These are phyloP conservation scores for Aspergillus sp. DNA, from an alignment of 2,329 filamentous ascomycete genomes.

Conservation along the genomic window DNA sequence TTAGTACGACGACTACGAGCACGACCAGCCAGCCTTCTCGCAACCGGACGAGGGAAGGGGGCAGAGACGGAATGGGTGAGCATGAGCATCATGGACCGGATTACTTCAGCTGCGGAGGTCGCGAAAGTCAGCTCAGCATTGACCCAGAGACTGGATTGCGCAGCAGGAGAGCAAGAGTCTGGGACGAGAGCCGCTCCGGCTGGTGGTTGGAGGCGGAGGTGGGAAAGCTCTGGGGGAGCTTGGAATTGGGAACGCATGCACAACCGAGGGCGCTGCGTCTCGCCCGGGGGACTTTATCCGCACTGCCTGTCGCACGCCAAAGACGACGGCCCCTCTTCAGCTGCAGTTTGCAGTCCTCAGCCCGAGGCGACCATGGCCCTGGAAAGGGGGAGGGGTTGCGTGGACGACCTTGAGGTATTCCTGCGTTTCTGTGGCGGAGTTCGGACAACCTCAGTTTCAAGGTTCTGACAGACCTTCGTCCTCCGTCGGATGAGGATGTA, in stretches of 20 bases:
- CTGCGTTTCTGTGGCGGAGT: slow-evolving; percentile 2
- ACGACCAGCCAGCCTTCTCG: slow-evolving; percentile 2
- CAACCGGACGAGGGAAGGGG: slow-evolving; percentile 29
- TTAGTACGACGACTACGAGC: slow-evolving; percentile 11
- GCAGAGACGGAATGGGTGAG: slow-evolving; percentile 48
- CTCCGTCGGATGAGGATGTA: neutral
- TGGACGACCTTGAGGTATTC: neutral
- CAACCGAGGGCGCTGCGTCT: neutral
- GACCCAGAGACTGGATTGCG: slow-evolving; percentile 20
- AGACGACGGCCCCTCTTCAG: neutral
- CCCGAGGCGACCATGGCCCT: neutral
- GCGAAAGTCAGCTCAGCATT: slow-evolving; percentile 11
- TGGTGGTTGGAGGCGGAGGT: slow-evolving; percentile 5
- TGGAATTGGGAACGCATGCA: neutral
- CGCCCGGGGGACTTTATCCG: neutral
- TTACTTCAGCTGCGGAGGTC: slow-evolving; percentile 54
- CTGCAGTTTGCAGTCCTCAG: no score
- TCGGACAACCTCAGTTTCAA: neutral
- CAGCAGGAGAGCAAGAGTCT: slow-evolving; percentile 7
- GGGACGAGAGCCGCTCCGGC: slow-evolving; percentile 6
- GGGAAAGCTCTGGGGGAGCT: slow-evolving; percentile 5
- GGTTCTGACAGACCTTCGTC: neutral
- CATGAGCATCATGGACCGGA: slow-evolving; percentile 30
- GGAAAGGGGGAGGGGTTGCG: slow-evolving; percentile 10
- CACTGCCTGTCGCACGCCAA: neutral